Conservation (phyloP, 139 green algal species). For the Zygnema cylindricum region DNA sequence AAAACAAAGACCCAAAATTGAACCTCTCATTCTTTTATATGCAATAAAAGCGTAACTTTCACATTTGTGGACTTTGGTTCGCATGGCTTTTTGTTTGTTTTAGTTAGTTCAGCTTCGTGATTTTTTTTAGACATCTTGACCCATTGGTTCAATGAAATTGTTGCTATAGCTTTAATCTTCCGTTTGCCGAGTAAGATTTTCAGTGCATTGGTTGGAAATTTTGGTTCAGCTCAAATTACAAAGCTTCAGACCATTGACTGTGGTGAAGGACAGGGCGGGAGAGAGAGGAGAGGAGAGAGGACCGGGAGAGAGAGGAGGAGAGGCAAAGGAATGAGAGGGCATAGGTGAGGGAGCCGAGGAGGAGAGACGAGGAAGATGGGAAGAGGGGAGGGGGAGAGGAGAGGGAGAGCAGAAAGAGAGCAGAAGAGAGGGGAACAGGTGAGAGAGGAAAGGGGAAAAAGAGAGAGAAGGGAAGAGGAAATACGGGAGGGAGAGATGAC, state of each 20-base stretch:
- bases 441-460: not conserved
- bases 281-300: not conserved
- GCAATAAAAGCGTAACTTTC: not conserved
- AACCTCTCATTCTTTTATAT: too few species aligned
- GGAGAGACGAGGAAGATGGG: conserved; percentile 1
- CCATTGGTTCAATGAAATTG: not conserved
- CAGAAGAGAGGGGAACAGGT: not conserved
- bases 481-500: not conserved
- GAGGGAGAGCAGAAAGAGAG: not conserved
- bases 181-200: not conserved
- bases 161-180: not conserved
- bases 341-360: not conserved
- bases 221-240: not conserved
- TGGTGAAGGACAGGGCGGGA: not conserved
- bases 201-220: not conserved
- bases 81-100: too few species aligned
- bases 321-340: not conserved
- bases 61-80: not conserved
- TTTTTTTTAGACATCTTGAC: too few species aligned
- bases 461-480: not conserved
- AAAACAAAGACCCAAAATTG: too few species aligned
- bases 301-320: conserved; percentile 8
- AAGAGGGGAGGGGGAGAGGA: not conserved
- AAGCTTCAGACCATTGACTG: not conserved
- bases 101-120: too few species aligned